A percentile compares a stretch with the other conserved stretches of the same genome.
Evolutionary conservation across 1,139 yeast species (phyloP).

Genomic region (Protomyces inouyei): DNA sequence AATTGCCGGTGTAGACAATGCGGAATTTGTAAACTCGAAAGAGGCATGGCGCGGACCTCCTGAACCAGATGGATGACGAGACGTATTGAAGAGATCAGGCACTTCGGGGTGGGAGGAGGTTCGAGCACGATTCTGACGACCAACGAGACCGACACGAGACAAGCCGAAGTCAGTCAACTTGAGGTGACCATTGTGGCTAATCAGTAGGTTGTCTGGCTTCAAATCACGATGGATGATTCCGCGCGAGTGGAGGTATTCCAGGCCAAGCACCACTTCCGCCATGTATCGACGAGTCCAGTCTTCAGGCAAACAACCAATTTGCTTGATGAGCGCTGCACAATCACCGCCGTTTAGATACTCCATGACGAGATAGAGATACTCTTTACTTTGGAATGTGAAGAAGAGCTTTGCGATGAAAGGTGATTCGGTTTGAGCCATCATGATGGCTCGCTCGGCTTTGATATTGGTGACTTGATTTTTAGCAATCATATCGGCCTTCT

Average conservation of each 20-base stretch:
- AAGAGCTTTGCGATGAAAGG: conserved; percentile 89
- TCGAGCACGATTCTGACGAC: conserved; percentile 57
- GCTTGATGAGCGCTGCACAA: conserved; percentile 77
- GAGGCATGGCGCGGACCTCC: conserved; percentile 25
- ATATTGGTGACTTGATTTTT: conserved; percentile 94
- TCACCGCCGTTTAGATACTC: conserved; percentile 97
- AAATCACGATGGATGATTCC: conserved; percentile 88
- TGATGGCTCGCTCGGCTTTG: conserved; percentile 88
- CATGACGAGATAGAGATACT: conserved; percentile 87
- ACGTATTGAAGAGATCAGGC: conserved; percentile 15
- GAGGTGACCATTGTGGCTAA: conserved; percentile 80
- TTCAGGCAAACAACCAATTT: conserved; percentile 73
- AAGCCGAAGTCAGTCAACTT: conserved; percentile 94
- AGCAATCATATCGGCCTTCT: conserved; percentile 92
- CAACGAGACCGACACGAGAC: conserved; percentile 80
- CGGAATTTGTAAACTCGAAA: conserved; percentile 28
- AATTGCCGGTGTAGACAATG: conserved; percentile 31
- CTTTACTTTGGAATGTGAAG: conserved; percentile 83
- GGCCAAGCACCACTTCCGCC: conserved; percentile 87
- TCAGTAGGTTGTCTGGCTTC: conserved; percentile 88
- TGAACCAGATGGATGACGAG: background rate
- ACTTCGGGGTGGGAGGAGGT: conserved; percentile 34
- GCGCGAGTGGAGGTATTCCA: conserved; percentile 76
- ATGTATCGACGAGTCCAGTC: conserved; percentile 79
- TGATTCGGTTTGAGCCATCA: conserved; percentile 94